These are phyloP conservation scores for Suhomyces sp. DNA, from an alignment of 805 yeast genomes.

Conservation along the genomic window DNA sequence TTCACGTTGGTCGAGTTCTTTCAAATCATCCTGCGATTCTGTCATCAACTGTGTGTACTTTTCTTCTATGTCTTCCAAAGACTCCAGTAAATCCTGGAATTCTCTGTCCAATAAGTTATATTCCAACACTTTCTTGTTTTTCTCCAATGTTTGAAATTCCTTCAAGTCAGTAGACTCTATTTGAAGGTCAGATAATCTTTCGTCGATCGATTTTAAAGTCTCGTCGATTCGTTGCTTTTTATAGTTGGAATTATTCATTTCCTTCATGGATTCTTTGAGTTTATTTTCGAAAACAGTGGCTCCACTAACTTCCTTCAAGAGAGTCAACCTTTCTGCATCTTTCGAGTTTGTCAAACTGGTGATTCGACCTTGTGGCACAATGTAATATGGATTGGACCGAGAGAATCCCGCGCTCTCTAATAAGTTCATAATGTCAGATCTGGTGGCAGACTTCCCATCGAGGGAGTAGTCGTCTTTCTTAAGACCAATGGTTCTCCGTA, in stretches of 20 bases:
- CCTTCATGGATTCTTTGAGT: slow-evolving; percentile 72
- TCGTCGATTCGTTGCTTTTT: slow-evolving; percentile 74
- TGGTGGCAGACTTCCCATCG: slow-evolving; percentile 75
- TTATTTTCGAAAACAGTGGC: slow-evolving; percentile 87
- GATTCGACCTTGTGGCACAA: slow-evolving; percentile 95
- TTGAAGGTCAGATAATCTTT: slow-evolving; percentile 73
- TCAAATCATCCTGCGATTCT: slow-evolving; percentile 53
- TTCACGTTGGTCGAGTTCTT: slow-evolving; percentile 64
- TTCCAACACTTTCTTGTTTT: slow-evolving; percentile 67
- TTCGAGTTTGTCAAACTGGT: slow-evolving; percentile 86
- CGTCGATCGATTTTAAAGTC: slow-evolving; percentile 66
- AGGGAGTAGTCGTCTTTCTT: slow-evolving; percentile 89
- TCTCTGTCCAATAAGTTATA: slow-evolving; percentile 79
- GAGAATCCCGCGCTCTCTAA: slow-evolving; percentile 93
- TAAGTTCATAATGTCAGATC: slow-evolving; percentile 76
- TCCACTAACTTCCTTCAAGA: slow-evolving; percentile 92
- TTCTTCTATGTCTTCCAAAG: slow-evolving; percentile 60
- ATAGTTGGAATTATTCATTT: slow-evolving; percentile 69
- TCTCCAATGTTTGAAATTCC: slow-evolving; percentile 65
- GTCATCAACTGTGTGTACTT: slow-evolving; percentile 52
- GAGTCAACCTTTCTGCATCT: slow-evolving; percentile 73
- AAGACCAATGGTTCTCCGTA: slow-evolving; percentile 89
- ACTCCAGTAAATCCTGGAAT: slow-evolving; percentile 55
- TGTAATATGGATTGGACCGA: slow-evolving; percentile 86
- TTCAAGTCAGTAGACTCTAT: slow-evolving; percentile 76